Conservation (phyloP, 345 rosid species). For the Zanthoxylum bungeanum region DNA sequence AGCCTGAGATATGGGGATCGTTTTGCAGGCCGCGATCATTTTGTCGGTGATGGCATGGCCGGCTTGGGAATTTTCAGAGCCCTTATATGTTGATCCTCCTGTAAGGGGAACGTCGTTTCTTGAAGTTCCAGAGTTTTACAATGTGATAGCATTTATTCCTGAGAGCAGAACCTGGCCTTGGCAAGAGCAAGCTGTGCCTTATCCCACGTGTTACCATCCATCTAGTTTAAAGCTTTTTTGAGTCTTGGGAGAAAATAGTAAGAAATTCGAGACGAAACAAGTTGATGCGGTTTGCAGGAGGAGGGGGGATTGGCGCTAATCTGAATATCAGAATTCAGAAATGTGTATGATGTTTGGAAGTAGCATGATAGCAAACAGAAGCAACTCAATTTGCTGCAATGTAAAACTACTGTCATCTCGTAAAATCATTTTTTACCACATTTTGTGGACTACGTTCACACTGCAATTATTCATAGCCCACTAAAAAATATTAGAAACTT, state of each 20-base stretch:
- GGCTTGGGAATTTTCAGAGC: conserved; percentile 95
- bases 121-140: conserved; percentile 71
- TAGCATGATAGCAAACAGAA: neutral
- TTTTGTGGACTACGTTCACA: neutral
- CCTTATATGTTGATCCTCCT: conserved; percentile 63
- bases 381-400: neutral
- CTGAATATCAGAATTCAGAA: conserved; percentile 51
- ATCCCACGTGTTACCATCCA: conserved; percentile 91
- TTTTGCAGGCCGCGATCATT: conserved; percentile 66
- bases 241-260: conserved; percentile 71
- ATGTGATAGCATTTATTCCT: conserved; percentile 64
- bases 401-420: neutral
- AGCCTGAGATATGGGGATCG: conserved; percentile 64
- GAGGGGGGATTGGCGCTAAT: conserved; percentile 58
- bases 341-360: neutral
- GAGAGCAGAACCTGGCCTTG: conserved; percentile 78
- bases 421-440: neutral
- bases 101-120: conserved; percentile 93
- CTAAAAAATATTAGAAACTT: neutral
- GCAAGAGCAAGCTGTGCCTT: conserved; percentile 94
- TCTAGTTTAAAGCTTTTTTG: conserved; percentile 49
- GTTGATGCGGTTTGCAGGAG: conserved; percentile 81
- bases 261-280: conserved; percentile 49
- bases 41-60: conserved; percentile 87
- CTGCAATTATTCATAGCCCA: neutral